Base-by-base conservation (phyloP, 164 flowering plant species). In the Taxillus chinensis region DNA sequence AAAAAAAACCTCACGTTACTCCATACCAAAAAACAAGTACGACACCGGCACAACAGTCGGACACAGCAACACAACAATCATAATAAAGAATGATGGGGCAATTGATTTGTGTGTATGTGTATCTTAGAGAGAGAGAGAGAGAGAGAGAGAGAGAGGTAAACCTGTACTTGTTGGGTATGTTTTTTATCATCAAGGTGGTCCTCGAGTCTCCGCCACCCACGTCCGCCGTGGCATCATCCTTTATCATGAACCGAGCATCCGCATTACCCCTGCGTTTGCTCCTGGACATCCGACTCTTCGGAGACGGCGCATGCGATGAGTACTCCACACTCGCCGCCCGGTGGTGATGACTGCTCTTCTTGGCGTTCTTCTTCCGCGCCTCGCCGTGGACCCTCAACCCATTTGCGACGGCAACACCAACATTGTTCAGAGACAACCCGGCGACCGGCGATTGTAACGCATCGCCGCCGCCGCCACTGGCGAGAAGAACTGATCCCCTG, bases 141-240 rank as follows among this genome's bases (percentile, higher is more conserved):
- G 27, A 27, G 27, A 27, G 27, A 27, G 27, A 27, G 27, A 27
- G 27, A 27, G 27, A 27, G 27, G 27, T 27, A 27, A 27, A 86
- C 96, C 97, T 90, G 82, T 92, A 92, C 72, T 92, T 92, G 79
- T 92, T 92, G 68, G 98, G 98, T 62, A 92, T 88, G 90, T 92
- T 92, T 75, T 92, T 92, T 66, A 92, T 88, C 98, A 92, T 92
- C 62, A 92, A 80, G n/a, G 96, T 90, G 56, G 98, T 92, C 62
- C 98, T 80, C 7, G 81, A 39, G 68, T 92, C 98, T 17, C 61
- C 75, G 56, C 56, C 55, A 59, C 58, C 59, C 5, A 79, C 65
- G 42, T 79, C 82, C 37, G 57, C 42, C 45, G 75, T 73, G 11
- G 75, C 80, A 37, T 85, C 87, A 40, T 80, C 89, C 14, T 73